Evolutionary conservation across 805 yeast species (phyloP), one percentile per base, ranked within the genome.

Genomic region (Monosporozyma yasuniensis): DNA sequence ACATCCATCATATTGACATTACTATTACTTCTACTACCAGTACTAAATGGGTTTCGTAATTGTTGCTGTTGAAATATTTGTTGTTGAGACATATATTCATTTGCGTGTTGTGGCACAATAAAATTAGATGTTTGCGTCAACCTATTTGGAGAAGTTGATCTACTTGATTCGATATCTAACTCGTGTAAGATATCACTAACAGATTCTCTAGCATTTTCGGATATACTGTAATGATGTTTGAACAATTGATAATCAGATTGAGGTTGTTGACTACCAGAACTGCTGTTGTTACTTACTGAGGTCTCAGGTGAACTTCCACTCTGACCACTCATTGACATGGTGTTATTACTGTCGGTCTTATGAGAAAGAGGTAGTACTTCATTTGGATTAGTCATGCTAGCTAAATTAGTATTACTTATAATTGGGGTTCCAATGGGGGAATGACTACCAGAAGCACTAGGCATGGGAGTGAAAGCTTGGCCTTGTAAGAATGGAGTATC

Each of bases 221-320:
- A 48, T n/a, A 62, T 48, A 44, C 60, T 56, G 46, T 62, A 62
- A 52, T 62, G 64, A 28, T 61, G 60, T 46, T 59, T 61, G 18
- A 59, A 58, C 30, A 56, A 46, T 28, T 57, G 63, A 19, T 60
- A 59, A 34, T 52, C 61, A 9, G 52, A 47, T n/a, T 39, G 35
- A 32, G 35, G 42, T 39, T 39, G 39, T 35, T 35, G 22, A 39
- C 46, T 21, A 42, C 37, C 34, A n/a, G 30, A 19, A 12, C 16
- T 7, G 21, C 12, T 12, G 14, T n/a, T n/a, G 10, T 18, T 19
- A 28, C 9, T 12, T 6, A 11, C n/a, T 21, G 42, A 14, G 14
- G n/a, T 22, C 10, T 22, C 42, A 12, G 42, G 16, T 6, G 16
- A 11, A 39, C 27, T 22, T 22, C 22, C 28, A 3, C 27, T 12